Base-by-base conservation (phyloP, 129 eudicot genomes). In the Scalesia atractyloides region DNA sequence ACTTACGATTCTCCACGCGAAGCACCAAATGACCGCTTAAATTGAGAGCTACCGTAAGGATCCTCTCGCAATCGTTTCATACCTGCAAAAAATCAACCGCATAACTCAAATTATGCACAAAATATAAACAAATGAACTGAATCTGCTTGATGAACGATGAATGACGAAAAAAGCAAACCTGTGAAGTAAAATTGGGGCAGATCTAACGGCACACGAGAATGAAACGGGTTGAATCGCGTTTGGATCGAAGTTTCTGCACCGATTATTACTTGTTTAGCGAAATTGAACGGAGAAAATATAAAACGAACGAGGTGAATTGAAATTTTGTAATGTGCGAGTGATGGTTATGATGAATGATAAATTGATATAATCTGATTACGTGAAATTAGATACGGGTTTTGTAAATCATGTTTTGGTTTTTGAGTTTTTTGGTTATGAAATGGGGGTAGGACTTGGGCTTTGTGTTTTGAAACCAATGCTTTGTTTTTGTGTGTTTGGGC, bases 1-100 rank as follows among this genome's bases (percentile, higher is more conserved):
- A 61, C 99, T 81, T 72, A 94, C 98, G 96, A 84, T 85, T 92
- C 98, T 52, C 81, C 95, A 2, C 95, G 85, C 58, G 96, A 83
- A 67, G 95, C 72, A 70, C 84, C 96, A 75, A 87, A 92, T 30
- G 92, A 91, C 64, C 96, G 84, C 78, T 87, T 92, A 73, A 87
- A 76, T 76, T 85, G 96, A 72, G 91, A 82, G 81, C 79, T 87
- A 16, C 73, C 79, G 62, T 75, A 84, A 41, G 46, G 86, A 79
- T 92, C 98, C 58, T 89, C 96, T 11, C 96, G 83, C 57, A 82
- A 57, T 24, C 98, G 84, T 88, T 92, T 92, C 96, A 92, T 89
- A 74, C 75, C 96, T 92, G 73, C 61, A 41, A 65, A 70, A 70
- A 22, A 73, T 49, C 1, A 16, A 79, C 50, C 34, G 30, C 5